Conservation (phyloP, 306 rosid species). For the Sicyos baderoa region DNA sequence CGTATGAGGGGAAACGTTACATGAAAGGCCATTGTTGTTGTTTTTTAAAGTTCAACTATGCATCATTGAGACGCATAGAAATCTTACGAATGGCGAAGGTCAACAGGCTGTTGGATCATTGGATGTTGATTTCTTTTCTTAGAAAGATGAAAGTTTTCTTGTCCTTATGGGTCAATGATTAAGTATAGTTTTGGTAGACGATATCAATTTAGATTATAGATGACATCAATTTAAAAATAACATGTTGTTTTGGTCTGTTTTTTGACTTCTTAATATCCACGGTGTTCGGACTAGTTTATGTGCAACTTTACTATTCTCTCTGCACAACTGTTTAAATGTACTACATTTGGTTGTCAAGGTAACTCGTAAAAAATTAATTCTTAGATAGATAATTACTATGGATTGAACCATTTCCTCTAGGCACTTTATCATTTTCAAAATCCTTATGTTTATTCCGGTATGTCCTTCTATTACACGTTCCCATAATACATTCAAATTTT, state of each 20-base stretch:
- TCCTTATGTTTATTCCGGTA: too few relatives aligned
- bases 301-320: too few relatives aligned
- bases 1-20: not conserved
- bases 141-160: not conserved
- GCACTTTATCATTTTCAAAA: too few relatives aligned
- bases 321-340: too few relatives aligned
- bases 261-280: too few relatives aligned
- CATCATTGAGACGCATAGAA: not conserved
- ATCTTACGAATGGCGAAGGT: too few relatives aligned
- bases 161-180: not conserved
- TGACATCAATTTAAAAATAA: not conserved
- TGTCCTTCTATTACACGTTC: not conserved
- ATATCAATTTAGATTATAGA: not conserved
- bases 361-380: too few relatives aligned
- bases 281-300: too few relatives aligned
- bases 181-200: not conserved
- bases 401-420: too few relatives aligned
- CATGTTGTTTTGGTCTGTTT: not conserved
- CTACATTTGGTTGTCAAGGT: too few relatives aligned
- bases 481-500: not conserved
- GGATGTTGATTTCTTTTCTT: not conserved
- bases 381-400: too few relatives aligned
- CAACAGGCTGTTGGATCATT: too few relatives aligned
- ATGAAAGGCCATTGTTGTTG: not conserved
- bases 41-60: not conserved